A percentile compares a stretch with the other conserved stretches of the same genome.
Evolutionary conservation across 139 green algal species (phyloP).

Genomic region (Auxenochlorella pyrenoidosa): DNA sequence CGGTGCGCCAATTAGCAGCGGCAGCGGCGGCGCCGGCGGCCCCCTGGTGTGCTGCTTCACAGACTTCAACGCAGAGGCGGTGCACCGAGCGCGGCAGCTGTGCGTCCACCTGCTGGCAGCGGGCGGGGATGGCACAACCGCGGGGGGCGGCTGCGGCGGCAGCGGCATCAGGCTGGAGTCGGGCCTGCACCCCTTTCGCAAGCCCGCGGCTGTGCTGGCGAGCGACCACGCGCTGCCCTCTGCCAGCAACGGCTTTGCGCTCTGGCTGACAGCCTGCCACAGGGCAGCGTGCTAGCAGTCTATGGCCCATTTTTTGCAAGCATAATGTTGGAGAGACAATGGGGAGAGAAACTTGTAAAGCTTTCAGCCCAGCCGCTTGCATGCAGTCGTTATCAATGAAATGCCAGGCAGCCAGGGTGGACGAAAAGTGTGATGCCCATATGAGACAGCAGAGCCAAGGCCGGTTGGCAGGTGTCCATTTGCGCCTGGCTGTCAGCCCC

Average conservation of each 20-base stretch:
- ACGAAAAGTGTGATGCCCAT: no score
- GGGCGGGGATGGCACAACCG: conserved; percentile 2
- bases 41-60: conserved; percentile 29
- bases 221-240: conserved; percentile 45
- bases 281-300: no score
- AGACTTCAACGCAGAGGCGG: conserved; percentile 31
- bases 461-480: no score
- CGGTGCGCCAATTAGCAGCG: neutral
- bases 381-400: no score
- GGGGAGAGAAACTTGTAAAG: no score
- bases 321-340: no score
- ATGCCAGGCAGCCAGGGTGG: no score
- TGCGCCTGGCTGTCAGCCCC: no score
- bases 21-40: neutral
- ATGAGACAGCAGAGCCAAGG: no score
- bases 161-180: neutral
- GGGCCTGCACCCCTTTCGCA: conserved; percentile 33
- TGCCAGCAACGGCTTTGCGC: conserved; percentile 50
- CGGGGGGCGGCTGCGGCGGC: neutral
- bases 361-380: no score
- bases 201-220: conserved; percentile 24
- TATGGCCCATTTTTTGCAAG: no score
- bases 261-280: conserved; percentile 12
- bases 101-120: neutral
- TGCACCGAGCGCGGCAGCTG: conserved; percentile 15